Percentiles rank a stretch among this genome's conserved stretches.
Conservation (phyloP, 148 eudicot species). For the Dysphania ambrosioides region DNA sequence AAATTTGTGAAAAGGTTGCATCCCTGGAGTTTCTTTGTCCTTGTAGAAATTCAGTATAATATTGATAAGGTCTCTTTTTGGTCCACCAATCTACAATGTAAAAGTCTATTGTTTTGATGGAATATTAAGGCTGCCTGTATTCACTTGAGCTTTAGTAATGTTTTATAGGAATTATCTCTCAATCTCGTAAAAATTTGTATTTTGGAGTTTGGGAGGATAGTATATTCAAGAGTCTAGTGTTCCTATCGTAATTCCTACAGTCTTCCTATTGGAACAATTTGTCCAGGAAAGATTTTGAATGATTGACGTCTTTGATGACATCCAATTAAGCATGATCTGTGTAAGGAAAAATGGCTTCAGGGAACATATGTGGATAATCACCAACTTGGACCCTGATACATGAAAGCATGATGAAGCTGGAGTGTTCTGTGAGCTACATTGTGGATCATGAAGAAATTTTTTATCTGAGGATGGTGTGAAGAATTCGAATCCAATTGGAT, state of each 20-base stretch:
- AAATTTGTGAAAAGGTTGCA: background rate
- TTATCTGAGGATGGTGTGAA: background rate
- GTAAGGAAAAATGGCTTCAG: no score
- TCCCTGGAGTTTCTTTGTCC: background rate
- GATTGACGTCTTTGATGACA: no score
- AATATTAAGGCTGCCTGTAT: background rate
- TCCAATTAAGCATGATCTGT: no score
- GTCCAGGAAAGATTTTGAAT: background rate
- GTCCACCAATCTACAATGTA: background rate
- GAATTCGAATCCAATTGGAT: background rate
- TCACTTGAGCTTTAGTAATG: background rate
- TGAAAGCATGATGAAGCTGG: background rate
- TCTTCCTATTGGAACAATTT: background rate
- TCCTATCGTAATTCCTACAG: no score
- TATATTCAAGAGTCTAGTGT: background rate
- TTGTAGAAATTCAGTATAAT: background rate
- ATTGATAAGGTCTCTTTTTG: background rate
- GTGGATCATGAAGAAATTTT: background rate
- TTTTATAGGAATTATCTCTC: background rate
- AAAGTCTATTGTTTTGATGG: constrained; percentile 1
- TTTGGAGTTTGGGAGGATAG: background rate
- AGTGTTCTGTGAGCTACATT: background rate
- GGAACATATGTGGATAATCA: background rate
- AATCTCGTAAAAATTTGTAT: background rate
- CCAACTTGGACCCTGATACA: background rate